These are phyloP conservation scores for Fusarium zealandicum DNA, from an alignment of 2,329 filamentous ascomycete genomes.

Conservation along the genomic window DNA sequence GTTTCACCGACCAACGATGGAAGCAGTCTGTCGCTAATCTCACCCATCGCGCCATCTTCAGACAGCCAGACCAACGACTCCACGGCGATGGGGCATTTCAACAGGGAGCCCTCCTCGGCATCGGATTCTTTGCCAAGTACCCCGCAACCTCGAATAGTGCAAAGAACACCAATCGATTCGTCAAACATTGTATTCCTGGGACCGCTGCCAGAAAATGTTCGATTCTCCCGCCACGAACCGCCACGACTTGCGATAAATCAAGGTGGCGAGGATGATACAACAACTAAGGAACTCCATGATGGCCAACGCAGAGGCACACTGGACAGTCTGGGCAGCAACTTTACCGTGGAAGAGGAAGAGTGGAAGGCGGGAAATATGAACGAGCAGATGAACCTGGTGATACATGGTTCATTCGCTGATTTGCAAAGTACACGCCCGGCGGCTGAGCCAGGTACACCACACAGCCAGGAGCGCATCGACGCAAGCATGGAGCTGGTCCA, in stretches of 20 bases:
- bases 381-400: slow-evolving; percentile 33
- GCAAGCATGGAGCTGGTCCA: slow-evolving; percentile 56
- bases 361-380: slow-evolving; percentile 40
- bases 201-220: slow-evolving; percentile 58
- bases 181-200: slow-evolving; percentile 63
- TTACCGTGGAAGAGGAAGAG: slow-evolving; percentile 60
- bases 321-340: slow-evolving; percentile 64
- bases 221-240: slow-evolving; percentile 34
- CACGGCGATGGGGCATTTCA: slow-evolving; percentile 12
- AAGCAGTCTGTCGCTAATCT: slow-evolving; percentile 23
- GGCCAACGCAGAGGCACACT: slow-evolving; percentile 21
- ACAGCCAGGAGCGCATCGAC: slow-evolving; percentile 53
- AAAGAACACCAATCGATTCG: slow-evolving; percentile 60
- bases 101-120: slow-evolving; percentile 5
- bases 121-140: slow-evolving; percentile 1
- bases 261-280: slow-evolving; percentile 2
- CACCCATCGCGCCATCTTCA: slow-evolving; percentile 23
- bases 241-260: slow-evolving; percentile 2
- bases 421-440: neutral
- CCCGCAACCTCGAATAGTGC: slow-evolving; percentile 41
- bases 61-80: slow-evolving; percentile 18
- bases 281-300: neutral
- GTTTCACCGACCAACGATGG: slow-evolving; percentile 24
- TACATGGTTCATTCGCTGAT: slow-evolving; percentile 1
- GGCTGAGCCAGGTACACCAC: slow-evolving; percentile 26